These are phyloP conservation scores for Populus tomentosa DNA, from an alignment of 441 rosid genomes.

Conservation along the genomic window DNA sequence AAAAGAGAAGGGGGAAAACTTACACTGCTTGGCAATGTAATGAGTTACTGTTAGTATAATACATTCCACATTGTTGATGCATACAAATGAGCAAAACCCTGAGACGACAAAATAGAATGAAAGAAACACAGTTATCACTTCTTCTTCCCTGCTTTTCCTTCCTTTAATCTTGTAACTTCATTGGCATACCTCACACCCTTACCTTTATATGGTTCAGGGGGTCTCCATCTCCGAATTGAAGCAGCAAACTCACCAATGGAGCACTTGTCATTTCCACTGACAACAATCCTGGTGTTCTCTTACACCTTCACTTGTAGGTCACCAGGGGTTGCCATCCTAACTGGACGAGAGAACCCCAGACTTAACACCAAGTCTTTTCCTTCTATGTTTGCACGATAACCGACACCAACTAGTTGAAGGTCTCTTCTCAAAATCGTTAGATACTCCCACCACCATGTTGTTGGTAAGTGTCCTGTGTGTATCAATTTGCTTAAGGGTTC, in stretches of 20 bases:
- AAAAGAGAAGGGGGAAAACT: background rate
- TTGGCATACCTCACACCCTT: constrained; percentile 85
- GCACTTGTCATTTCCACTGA: constrained; percentile 69
- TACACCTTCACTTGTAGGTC: constrained; percentile 74
- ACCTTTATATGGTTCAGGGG: constrained; percentile 93
- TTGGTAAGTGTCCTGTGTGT: constrained; percentile 70
- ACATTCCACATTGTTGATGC: background rate
- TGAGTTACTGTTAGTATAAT: background rate
- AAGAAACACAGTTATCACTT: constrained; percentile 33
- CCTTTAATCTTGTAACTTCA: constrained; percentile 72
- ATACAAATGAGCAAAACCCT: background rate
- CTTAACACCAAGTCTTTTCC: constrained; percentile 72
- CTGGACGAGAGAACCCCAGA: constrained; percentile 91
- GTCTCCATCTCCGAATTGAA: constrained; percentile 81
- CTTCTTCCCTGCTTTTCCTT: constrained; percentile 89
- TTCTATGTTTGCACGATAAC: constrained; percentile 76
- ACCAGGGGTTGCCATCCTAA: constrained; percentile 69
- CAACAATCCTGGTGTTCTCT: constrained; percentile 64
- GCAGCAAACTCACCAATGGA: constrained; percentile 83
- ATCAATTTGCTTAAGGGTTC: background rate
- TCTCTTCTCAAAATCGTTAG: constrained; percentile 83
- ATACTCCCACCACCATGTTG: constrained; percentile 94
- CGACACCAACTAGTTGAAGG: constrained; percentile 75
- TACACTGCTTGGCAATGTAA: constrained; percentile 6
- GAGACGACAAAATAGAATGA: background rate